Conservation (phyloP, 1,284 basidiomycete genomes). For the Hypsizygus ulmarius region DNA sequence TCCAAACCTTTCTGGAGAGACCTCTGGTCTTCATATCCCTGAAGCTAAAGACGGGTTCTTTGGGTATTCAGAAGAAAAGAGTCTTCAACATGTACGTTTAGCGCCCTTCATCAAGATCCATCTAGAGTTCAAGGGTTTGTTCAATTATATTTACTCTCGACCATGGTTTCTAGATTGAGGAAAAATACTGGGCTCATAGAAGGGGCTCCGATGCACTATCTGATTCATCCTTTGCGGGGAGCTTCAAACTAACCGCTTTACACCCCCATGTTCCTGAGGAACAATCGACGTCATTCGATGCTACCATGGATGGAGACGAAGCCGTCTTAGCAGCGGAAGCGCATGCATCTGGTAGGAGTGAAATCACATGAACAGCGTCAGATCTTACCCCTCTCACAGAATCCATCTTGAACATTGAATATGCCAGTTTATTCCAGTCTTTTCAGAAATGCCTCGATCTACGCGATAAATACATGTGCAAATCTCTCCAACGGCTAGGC, state of each 20-base stretch:
- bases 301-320: conserved; percentile 43
- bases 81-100: conserved; percentile 61
- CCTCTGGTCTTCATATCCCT: conserved; percentile 45
- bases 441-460: conserved; percentile 82
- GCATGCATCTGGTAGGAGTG: conserved; percentile 29
- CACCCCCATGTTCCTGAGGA: conserved; percentile 23
- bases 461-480: conserved; percentile 88
- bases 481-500: conserved; percentile 83
- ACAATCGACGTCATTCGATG: conserved; percentile 21
- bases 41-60: conserved; percentile 69
- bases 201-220: conserved; percentile 47
- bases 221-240: conserved; percentile 40
- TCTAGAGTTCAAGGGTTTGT: not conserved
- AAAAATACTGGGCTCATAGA: conserved; percentile 64
- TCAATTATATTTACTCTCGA: conserved; percentile 5
- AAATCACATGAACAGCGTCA: not conserved
- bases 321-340: conserved; percentile 27
- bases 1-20: conserved; percentile 7
- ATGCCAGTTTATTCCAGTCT: conserved; percentile 52
- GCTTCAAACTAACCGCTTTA: conserved; percentile 40
- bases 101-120: not conserved
- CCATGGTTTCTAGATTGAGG: conserved; percentile 55
- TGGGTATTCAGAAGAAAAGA: conserved; percentile 74
- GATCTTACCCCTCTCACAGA: conserved; percentile 27
- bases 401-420: conserved; percentile 49